Evolutionary conservation across 768 basidiomycete species (phyloP).

Genomic region (Cystoderma amianthinum): DNA sequence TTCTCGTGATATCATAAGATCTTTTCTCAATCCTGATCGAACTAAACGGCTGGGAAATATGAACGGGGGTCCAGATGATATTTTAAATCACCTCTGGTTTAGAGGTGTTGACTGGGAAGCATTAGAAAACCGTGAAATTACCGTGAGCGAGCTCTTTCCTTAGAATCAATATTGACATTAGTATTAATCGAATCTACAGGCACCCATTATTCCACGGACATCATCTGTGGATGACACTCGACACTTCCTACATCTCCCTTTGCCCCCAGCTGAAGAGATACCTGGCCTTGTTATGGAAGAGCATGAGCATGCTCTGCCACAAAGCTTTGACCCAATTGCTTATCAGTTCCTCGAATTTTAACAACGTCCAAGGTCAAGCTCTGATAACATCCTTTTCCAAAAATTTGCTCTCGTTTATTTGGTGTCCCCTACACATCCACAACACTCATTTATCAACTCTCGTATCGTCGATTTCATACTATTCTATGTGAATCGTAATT

Average conservation of each 20-base stretch:
- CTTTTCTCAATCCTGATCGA: slow-evolving; percentile 88
- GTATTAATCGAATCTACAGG: slow-evolving; percentile 33
- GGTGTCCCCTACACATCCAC: too few relatives aligned
- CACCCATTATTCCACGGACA: slow-evolving; percentile 81
- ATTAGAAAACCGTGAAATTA: slow-evolving; percentile 79
- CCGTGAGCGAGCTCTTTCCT: slow-evolving; percentile 37
- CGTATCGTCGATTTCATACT: too few relatives aligned
- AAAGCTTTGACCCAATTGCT: slow-evolving; percentile 58
- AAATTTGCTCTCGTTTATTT: too few relatives aligned
- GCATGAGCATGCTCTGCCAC: slow-evolving; percentile 46
- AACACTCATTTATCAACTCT: too few relatives aligned
- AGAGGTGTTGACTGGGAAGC: slow-evolving; percentile 91
- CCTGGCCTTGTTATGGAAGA: slow-evolving; percentile 71
- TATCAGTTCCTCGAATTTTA: slow-evolving; percentile 77
- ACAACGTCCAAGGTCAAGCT: too few relatives aligned
- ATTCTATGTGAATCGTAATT: too few relatives aligned
- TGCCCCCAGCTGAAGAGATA: slow-evolving; percentile 73
- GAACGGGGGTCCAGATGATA: slow-evolving; percentile 86
- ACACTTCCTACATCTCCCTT: slow-evolving; percentile 75
- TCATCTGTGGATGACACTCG: slow-evolving; percentile 78
- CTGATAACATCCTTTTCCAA: too few relatives aligned
- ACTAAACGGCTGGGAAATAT: slow-evolving; percentile 90
- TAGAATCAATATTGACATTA: background rate
- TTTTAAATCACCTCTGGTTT: slow-evolving; percentile 93
- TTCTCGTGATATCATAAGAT: slow-evolving; percentile 82